Conservation (phyloP, 2,329 filamentous ascomycete genomes). For the Leptodontidium sp. region DNA sequence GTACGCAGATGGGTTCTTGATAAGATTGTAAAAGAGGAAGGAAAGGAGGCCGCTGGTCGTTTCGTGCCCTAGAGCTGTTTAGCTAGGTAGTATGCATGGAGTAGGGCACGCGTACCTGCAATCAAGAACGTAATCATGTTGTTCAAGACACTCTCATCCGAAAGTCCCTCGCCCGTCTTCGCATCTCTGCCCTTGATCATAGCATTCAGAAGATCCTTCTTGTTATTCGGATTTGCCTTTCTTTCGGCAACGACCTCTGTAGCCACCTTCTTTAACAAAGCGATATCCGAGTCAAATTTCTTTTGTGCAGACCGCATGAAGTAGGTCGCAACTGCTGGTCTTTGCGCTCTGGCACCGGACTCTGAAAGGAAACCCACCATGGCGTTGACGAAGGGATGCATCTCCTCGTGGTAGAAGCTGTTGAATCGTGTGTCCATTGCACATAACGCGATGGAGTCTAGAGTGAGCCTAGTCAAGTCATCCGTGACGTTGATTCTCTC, state of each 20-base stretch:
- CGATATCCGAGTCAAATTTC: constrained; percentile 62
- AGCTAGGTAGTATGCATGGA: no score
- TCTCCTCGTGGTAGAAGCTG: constrained; percentile 71
- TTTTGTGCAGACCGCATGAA: constrained; percentile 54
- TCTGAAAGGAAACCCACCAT: constrained; percentile 71
- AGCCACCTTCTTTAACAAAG: constrained; percentile 61
- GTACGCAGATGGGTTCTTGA: constrained; percentile 57
- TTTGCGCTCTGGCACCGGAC: constrained; percentile 58
- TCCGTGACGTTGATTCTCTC: constrained; percentile 66
- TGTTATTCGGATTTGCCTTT: constrained; percentile 60
- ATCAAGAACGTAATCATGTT: constrained; percentile 77
- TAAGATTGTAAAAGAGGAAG: constrained; percentile 59
- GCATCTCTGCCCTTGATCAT: constrained; percentile 75
- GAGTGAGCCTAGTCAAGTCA: constrained; percentile 74
- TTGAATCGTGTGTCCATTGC: constrained; percentile 65
- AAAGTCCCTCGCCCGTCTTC: constrained; percentile 70
- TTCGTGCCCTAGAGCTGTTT: constrained; percentile 60
- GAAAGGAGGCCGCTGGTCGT: constrained; percentile 66
- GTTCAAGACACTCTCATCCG: constrained; percentile 68
- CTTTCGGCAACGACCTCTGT: constrained; percentile 66
- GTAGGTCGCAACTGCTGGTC: constrained; percentile 57
- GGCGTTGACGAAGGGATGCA: constrained; percentile 74
- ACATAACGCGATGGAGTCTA: constrained; percentile 75
- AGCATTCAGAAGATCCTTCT: constrained; percentile 73
- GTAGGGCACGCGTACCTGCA: constrained; percentile 47